Evolutionary conservation across 1,284 basidiomycete genomes (phyloP), one percentile per base, ranked within the genome.

Genomic region (Meira miltonrushii): DNA sequence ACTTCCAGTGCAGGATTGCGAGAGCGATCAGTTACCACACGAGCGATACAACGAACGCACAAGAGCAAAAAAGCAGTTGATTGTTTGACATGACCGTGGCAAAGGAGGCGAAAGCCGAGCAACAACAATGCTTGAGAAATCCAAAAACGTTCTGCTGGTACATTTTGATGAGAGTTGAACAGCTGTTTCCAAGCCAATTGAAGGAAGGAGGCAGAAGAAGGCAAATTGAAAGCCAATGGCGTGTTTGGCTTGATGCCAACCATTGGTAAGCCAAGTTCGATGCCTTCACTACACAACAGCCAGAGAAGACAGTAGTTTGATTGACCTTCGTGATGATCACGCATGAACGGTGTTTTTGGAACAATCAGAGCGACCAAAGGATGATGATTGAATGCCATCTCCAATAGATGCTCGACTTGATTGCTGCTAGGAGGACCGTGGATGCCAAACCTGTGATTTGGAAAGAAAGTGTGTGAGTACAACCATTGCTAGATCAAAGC

Each of bases 321-420:
- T 17, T 21, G 21, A 5, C 46, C 46, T 13, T 48, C 46, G 7
- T 33, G 50, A 41, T 53, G 50, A 39, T 53, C 38, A 19, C 37
- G 28, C 15, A 53, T n/a, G 13, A 53, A 28, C n/a, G 50, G 37
- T 2, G 50, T 53, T 15, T 38, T 53, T n/a, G 50, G 37, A 19
- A 53, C 50, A 25, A 53, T 13, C 6, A 53, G 15, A 41, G 50
- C 17, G 11, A 53, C 21, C 12, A 53, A 39, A 8, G 50, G 50
- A 53, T 53, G 50, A 39, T 23, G 38, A n/a, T 17, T 15, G 38
- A 53, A 53, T 15, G 50, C 50, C 13, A 53, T 13, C 6, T 37
- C 37, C 37, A 53, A 15, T 12, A 53, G 15, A 19, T 53, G 50
- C 46, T 21, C 25, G 7, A 48, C 21, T 25, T 48, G 46, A 17